These are phyloP conservation scores for Dothiorella sarmentorum DNA, from an alignment of 2,329 filamentous ascomycete species.

Conservation along the genomic window DNA sequence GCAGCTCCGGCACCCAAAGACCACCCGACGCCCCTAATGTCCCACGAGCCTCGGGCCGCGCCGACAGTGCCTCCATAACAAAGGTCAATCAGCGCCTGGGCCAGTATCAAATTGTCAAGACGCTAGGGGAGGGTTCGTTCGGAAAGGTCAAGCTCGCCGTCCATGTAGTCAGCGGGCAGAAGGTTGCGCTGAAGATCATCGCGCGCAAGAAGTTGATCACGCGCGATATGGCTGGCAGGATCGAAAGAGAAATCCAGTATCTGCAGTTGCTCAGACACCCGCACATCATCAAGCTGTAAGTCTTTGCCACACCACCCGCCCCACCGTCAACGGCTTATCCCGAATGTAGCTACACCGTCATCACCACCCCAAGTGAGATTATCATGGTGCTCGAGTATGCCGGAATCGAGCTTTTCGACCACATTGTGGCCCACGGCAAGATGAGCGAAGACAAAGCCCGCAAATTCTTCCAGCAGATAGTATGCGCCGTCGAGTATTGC, in stretches of 20 bases:
- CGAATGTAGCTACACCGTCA: conserved; percentile 76
- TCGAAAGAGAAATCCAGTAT: conserved; percentile 98
- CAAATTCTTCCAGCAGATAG: conserved; percentile 98
- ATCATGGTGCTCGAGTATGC: conserved; percentile 99
- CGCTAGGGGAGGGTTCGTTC: conserved; percentile 93
- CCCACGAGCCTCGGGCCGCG: neutral
- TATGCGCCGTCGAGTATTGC: conserved; percentile 98
- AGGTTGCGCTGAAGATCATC: conserved; percentile 98
- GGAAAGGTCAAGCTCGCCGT: conserved; percentile 97
- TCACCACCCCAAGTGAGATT: conserved; percentile 90
- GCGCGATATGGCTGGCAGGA: conserved; percentile 94
- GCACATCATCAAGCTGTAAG: conserved; percentile 96
- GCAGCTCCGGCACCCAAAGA: conserved; percentile 18
- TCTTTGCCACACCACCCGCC: conserved; percentile 22
- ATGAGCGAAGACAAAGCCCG: conserved; percentile 91
- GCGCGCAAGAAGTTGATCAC: conserved; percentile 93
- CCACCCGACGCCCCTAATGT: conserved; percentile 21
- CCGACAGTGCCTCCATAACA: conserved; percentile 23
- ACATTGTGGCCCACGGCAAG: conserved; percentile 90
- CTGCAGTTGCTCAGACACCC: conserved; percentile 92
- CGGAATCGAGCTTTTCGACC: conserved; percentile 94
- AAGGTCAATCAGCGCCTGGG: conserved; percentile 81
- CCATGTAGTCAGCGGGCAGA: conserved; percentile 86
- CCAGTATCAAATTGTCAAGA: conserved; percentile 86
- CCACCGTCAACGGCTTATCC: neutral